These are phyloP conservation scores for Kodamaea anthophila DNA, from an alignment of 1,139 yeast genomes.

Conservation along the genomic window DNA sequence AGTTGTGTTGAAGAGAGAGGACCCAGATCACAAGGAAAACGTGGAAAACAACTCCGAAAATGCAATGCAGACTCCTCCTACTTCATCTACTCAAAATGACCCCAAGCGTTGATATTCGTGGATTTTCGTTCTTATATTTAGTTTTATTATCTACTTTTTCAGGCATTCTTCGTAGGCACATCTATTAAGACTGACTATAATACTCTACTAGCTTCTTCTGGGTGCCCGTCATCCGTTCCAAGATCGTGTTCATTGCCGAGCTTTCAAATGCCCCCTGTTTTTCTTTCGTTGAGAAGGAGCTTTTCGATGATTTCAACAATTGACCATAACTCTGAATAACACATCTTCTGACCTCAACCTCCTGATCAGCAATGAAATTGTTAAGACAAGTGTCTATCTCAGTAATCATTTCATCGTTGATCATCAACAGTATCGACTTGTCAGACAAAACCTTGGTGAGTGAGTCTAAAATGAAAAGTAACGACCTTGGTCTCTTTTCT, in stretches of 20 bases:
- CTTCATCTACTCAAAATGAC: slow-evolving; percentile 3
- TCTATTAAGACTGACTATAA: slow-evolving; percentile 19
- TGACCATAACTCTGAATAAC: slow-evolving; percentile 39
- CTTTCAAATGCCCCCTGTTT: slow-evolving; percentile 8
- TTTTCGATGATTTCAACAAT: slow-evolving; percentile 19
- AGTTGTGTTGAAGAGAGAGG: slow-evolving; percentile 12
- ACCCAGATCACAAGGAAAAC: slow-evolving; percentile 7
- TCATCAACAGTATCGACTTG: slow-evolving; percentile 14
- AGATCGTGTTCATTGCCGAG: slow-evolving; percentile 17
- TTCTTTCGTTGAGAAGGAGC: slow-evolving; percentile 7
- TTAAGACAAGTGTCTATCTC: slow-evolving; percentile 26
- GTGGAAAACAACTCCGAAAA: slow-evolving; percentile 2
- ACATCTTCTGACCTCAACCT: slow-evolving; percentile 35
- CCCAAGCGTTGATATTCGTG: neutral
- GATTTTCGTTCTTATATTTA: slow-evolving; percentile 3
- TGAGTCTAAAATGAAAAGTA: slow-evolving; percentile 18
- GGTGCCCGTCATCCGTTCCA: slow-evolving; percentile 24
- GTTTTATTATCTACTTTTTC: slow-evolving; percentile 2
- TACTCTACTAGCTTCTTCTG: slow-evolving; percentile 35
- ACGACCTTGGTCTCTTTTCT: slow-evolving; percentile 5
- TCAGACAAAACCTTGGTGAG: slow-evolving; percentile 18
- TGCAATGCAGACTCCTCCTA: slow-evolving; percentile 7
- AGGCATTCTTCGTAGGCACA: slow-evolving; percentile 1
- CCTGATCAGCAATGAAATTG: slow-evolving; percentile 22
- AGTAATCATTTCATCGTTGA: slow-evolving; percentile 18